Evolutionary conservation across 352 stramenopile species (phyloP).

Genomic region (Phytophthora capsici): DNA sequence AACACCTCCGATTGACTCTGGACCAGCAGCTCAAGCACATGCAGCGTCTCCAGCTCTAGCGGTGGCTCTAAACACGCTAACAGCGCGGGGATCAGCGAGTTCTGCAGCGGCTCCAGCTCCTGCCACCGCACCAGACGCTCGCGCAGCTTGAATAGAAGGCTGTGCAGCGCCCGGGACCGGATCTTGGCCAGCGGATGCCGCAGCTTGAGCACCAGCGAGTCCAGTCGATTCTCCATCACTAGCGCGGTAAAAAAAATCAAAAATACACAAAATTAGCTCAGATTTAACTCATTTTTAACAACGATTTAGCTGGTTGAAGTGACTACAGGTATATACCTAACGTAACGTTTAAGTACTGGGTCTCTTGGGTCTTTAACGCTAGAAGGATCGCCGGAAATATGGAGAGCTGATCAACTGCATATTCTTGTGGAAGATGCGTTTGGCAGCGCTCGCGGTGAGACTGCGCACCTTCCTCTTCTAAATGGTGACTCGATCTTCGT

Average conservation of each 20-base stretch:
- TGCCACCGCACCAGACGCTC: slow-evolving; percentile 51
- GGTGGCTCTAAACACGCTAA: slow-evolving; percentile 45
- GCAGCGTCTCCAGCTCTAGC: slow-evolving; percentile 58
- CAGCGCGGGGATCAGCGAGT: slow-evolving; percentile 40
- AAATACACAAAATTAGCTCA: background rate
- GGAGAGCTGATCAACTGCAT: no score
- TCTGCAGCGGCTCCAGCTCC: slow-evolving; percentile 42
- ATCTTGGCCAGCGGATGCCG: slow-evolving; percentile 68
- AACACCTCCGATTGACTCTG: slow-evolving; percentile 32
- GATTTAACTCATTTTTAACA: background rate
- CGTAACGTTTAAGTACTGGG: no score
- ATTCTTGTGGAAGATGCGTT: no score
- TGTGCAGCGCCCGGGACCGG: slow-evolving; percentile 59
- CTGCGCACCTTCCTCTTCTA: no score
- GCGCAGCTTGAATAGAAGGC: slow-evolving; percentile 72
- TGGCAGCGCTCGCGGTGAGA: no score
- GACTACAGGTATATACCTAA: no score
- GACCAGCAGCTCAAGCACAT: slow-evolving; percentile 58
- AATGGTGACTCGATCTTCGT: no score
- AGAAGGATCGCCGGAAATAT: no score
- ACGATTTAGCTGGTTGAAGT: no score
- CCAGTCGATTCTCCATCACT: slow-evolving; percentile 24
- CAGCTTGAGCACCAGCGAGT: slow-evolving; percentile 63
- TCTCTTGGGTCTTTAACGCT: no score
- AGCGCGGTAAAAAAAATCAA: slow-evolving; percentile 2